Evolutionary conservation across 1,284 basidiomycete genomes (phyloP), one percentile per base, ranked within the genome.

Genomic region (Austroboletus novae-zelandiae): DNA sequence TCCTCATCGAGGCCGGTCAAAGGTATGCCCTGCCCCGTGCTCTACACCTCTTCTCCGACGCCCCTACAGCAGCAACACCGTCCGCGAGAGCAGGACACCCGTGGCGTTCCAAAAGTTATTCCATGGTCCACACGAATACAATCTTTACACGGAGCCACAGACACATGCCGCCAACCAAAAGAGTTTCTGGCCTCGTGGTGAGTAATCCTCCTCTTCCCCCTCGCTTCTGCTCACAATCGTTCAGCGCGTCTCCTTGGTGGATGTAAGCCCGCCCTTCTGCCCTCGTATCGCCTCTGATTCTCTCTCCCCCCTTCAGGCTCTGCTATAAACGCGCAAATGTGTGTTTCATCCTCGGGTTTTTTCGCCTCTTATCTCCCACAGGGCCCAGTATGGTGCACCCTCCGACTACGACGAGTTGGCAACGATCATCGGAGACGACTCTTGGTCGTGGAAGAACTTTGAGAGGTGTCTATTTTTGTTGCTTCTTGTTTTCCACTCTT

Each of bases 381-480:
- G 85, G 69, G 84, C 80, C 47, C 86, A 88, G 17, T 79, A 79
- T 39, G 83, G 84, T 17, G 75, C 81, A 6, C 83, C 86, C 1
- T 78, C 78, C 1, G 86, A 89, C 59, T 88, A 80, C 54, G 82
- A 87, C 57, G 78, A 87, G 61, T 87, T 84, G 78, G 82, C 78
- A 0, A 57, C 67, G n/a, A 72, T 79, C 30, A 71, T 72, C 17
- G 76, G 74, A n/a, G 79, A 84, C 50, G 77, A 78, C 10, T 73
- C 75, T 13, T 89, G 86, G 85, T 69, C 79, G 15, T 87, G 81
- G 76, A 67, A 75, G 40, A 74, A 80, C 43, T 72, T 88, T 50
- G 66, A 71, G 48, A 60, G 65, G 80, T 79, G 43, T 69, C 53
- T 4, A 13, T 27, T 13, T 15, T 25, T 45, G 32, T 13, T 17